Evolutionary conservation across 352 stramenopile species (phyloP).

Genomic region (Phytophthora ohioensis): DNA sequence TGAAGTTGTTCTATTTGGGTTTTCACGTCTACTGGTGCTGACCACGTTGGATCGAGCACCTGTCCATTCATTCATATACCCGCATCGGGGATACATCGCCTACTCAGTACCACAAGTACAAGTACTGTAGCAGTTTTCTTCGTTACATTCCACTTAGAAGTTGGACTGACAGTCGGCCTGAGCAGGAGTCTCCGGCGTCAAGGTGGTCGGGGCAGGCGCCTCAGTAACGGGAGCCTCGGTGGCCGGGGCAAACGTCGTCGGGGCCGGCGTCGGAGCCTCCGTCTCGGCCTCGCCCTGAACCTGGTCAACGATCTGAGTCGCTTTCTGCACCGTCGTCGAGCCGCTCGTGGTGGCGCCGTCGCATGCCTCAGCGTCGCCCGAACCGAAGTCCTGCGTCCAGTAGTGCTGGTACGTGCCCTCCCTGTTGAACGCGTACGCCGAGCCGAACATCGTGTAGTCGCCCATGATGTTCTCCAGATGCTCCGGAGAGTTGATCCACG

Average conservation of each 20-base stretch:
- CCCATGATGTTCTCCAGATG: conserved; percentile 51
- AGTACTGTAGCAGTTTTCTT: not conserved
- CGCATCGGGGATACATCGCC: conserved; percentile 22
- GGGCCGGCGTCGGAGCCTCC: not conserved
- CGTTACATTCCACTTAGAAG: conserved; percentile 25
- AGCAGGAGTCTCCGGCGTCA: not conserved
- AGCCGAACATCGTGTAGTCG: conserved; percentile 51
- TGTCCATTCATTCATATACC: conserved; percentile 33
- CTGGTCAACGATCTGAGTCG: conserved; percentile 27
- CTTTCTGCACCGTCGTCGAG: conserved; percentile 22
- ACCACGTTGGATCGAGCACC: conserved; percentile 1
- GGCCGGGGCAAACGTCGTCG: not conserved
- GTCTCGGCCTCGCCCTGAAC: conserved; percentile 26
- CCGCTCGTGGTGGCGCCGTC: conserved; percentile 17
- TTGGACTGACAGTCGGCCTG: conserved; percentile 30
- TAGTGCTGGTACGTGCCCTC: conserved; percentile 49
- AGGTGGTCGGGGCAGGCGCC: conserved; percentile 7
- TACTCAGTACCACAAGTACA: conserved; percentile 21
- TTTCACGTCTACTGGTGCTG: conserved; percentile 27
- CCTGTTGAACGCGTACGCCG: conserved; percentile 43
- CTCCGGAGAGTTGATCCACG: conserved; percentile 49
- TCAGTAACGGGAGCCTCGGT: conserved; percentile 6
- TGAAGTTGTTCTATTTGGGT: conserved; percentile 28
- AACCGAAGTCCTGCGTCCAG: conserved; percentile 72
- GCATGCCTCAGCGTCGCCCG: conserved; percentile 41